These are phyloP conservation scores for Ogataea philodendri DNA, from an alignment of 805 yeast species.

Conservation along the genomic window DNA sequence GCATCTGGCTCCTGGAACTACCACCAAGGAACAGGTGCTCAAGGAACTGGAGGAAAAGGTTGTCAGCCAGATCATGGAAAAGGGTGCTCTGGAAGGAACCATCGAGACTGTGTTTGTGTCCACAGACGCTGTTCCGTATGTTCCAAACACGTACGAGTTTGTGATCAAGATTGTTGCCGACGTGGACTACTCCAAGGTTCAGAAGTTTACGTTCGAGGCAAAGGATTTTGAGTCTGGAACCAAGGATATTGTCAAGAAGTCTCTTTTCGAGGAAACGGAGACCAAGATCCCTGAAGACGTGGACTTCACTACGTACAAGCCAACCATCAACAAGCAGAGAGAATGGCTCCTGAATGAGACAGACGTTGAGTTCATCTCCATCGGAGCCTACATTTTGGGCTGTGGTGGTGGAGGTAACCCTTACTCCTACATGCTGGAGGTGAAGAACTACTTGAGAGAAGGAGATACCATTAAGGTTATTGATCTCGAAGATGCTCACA, in stretches of 20 bases:
- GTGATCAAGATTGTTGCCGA: conserved; percentile 43
- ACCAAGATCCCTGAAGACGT: conserved; percentile 20
- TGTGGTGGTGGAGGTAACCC: conserved; percentile 55
- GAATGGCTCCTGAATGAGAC: conserved; percentile 41
- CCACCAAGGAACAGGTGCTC: conserved; percentile 21
- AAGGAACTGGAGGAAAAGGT: conserved; percentile 23
- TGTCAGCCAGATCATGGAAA: conserved; percentile 19
- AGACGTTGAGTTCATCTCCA: conserved; percentile 42
- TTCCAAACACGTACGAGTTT: conserved; percentile 35
- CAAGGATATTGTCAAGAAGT: conserved; percentile 15
- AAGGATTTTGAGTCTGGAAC: conserved; percentile 9
- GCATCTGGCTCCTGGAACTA: conserved; percentile 18
- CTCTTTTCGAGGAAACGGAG: conserved; percentile 11
- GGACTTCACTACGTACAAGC: conserved; percentile 33
- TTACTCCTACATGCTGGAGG: conserved; percentile 38
- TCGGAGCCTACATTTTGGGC: conserved; percentile 47
- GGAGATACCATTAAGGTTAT: conserved; percentile 38
- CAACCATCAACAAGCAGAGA: conserved; percentile 29
- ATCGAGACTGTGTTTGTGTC: conserved; percentile 28
- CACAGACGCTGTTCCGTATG: conserved; percentile 36
- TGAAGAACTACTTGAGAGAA: conserved; percentile 32
- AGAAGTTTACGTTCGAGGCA: conserved; percentile 2
- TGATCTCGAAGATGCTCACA: conserved; percentile 34
- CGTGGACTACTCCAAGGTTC: conserved; percentile 37
- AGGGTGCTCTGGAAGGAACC: conserved; percentile 31